Conservation (phyloP, 768 basidiomycete species). For the Psilocybe cyanescens region DNA sequence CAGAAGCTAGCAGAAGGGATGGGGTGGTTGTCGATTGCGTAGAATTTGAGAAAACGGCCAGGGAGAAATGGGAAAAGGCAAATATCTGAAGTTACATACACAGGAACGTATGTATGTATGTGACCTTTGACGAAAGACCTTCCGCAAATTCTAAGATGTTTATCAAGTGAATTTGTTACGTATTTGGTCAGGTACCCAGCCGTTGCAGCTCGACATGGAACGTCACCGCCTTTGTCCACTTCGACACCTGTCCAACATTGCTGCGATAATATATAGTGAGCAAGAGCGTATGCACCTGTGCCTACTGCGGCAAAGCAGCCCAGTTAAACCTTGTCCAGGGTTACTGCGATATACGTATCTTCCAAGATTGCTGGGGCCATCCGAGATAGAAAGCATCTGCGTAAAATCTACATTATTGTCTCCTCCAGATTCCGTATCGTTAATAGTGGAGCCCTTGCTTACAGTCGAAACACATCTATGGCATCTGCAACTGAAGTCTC, state of each 20-base stretch:
- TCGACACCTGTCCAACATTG: background rate
- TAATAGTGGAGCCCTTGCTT: background rate
- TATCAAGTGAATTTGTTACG: background rate
- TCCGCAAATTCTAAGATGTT: background rate
- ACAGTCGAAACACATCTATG: background rate
- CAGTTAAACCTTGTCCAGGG: background rate
- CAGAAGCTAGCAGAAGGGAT: conserved; percentile 74
- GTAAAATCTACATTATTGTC: background rate
- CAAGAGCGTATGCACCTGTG: background rate
- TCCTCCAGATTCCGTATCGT: background rate
- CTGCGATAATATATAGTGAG: background rate
- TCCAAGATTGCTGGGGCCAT: background rate
- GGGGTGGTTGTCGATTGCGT: conserved; percentile 72
- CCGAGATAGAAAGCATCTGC: no score
- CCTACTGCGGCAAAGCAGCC: background rate
- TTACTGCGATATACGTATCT: background rate
- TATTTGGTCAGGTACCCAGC: background rate
- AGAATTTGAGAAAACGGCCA: conserved; percentile 57
- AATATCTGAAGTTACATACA: background rate
- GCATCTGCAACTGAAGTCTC: background rate
- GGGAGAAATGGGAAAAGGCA: conserved; percentile 12
- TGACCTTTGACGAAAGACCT: background rate
- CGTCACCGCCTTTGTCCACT: no score
- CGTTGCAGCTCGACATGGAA: no score
- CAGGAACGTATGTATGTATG: background rate